These are phyloP conservation scores for Candida insectalens DNA, from an alignment of 805 yeast genomes.

Conservation along the genomic window DNA sequence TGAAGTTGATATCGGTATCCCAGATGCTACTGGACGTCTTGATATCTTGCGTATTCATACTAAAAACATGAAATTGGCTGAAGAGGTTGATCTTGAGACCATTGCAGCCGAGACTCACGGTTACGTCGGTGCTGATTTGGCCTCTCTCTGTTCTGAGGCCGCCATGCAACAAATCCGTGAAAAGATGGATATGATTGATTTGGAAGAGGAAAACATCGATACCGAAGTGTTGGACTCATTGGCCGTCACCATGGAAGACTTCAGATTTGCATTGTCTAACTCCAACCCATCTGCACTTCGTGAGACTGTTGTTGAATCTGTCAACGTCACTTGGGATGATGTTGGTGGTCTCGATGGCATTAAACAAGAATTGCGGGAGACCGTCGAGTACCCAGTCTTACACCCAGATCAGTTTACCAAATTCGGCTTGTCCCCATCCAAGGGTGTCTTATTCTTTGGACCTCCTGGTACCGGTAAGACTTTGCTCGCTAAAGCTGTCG, in stretches of 20 bases:
- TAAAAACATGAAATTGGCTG: conserved; percentile 94
- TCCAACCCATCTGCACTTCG: conserved; percentile 98
- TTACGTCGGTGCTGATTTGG: conserved; percentile 98
- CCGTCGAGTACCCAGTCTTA: conserved; percentile 97
- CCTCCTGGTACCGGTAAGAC: conserved; percentile 99
- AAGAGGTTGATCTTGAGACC: conserved; percentile 90
- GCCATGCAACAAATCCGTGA: conserved; percentile 99
- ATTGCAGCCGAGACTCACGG: conserved; percentile 98
- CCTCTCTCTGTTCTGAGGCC: conserved; percentile 98
- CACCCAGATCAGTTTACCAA: conserved; percentile 99
- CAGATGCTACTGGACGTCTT: conserved; percentile 97
- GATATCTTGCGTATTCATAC: conserved; percentile 97
- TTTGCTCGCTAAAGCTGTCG: conserved; percentile 95
- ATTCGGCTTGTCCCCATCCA: conserved; percentile 95
- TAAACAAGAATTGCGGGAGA: conserved; percentile 95
- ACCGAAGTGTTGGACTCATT: conserved; percentile 93
- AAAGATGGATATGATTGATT: conserved; percentile 95
- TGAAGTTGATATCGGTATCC: conserved; percentile 84
- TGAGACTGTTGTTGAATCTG: conserved; percentile 98
- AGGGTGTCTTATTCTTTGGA: conserved; percentile 97
- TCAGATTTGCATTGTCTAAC: conserved; percentile 94
- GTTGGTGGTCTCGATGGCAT: conserved; percentile 97
- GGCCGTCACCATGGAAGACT: conserved; percentile 98
- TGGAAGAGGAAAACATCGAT: conserved; percentile 93
- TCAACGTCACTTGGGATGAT: conserved; percentile 98